These are phyloP conservation scores for Grosmannia penicillata DNA, from an alignment of 2,329 filamentous ascomycete genomes.

Conservation along the genomic window DNA sequence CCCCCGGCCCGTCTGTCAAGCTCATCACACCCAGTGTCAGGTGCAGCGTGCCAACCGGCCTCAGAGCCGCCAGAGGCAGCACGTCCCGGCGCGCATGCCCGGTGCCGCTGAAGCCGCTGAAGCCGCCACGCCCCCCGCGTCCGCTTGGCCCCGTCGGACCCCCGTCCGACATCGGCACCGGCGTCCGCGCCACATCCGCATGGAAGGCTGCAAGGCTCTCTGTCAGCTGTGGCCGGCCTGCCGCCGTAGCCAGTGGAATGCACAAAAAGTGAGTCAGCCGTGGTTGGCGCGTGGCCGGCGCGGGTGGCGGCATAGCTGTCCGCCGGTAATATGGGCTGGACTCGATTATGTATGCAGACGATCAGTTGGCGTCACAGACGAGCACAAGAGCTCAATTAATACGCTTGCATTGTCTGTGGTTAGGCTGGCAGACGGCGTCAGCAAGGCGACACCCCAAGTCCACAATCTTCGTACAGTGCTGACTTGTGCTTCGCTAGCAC, in stretches of 20 bases:
- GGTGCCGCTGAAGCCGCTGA: constrained; percentile 14
- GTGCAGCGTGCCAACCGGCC: constrained; percentile 69
- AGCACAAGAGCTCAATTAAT: no score
- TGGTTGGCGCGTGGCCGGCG: background rate
- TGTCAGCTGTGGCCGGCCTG: constrained; percentile 51
- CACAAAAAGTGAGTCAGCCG: constrained; percentile 57
- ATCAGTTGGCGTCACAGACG: no score
- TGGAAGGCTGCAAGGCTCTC: constrained; percentile 45
- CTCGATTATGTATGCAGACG: background rate
- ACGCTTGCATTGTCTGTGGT: no score
- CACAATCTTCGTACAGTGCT: no score
- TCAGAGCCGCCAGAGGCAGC: constrained; percentile 51
- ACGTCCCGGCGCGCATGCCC: background rate
- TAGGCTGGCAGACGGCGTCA: no score
- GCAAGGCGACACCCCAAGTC: no score
- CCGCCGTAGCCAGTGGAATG: constrained; percentile 50
- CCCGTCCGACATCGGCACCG: constrained; percentile 9
- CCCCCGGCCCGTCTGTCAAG: constrained; percentile 37
- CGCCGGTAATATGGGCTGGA: background rate
- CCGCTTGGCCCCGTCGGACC: background rate
- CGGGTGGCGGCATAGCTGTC: background rate
- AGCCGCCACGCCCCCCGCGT: constrained; percentile 11
- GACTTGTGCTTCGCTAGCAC: no score
- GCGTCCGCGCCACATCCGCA: constrained; percentile 33
- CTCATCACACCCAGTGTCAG: constrained; percentile 80